Evolutionary conservation across 495 filamentous ascomycete species (phyloP).

Genomic region (Glonium stellatum): DNA sequence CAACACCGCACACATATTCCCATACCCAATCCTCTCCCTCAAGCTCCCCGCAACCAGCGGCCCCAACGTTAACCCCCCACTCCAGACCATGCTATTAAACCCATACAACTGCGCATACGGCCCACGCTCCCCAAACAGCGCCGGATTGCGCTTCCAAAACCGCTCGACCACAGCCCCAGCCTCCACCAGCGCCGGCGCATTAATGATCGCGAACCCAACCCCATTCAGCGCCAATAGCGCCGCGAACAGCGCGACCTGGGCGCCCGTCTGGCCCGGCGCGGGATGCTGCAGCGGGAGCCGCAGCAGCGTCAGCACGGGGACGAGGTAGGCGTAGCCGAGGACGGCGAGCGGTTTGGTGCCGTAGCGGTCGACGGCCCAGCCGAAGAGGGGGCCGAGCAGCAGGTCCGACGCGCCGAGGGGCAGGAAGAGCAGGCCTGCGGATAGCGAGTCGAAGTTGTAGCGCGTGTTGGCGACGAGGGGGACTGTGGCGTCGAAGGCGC

Average conservation of each 20-base stretch:
- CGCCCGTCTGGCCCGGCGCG: background rate
- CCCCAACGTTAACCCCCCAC: conserved; percentile 45
- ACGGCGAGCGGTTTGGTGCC: conserved; percentile 47
- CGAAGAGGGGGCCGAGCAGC: conserved; percentile 45
- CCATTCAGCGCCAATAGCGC: conserved; percentile 45
- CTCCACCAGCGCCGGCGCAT: conserved; percentile 38
- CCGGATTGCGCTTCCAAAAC: conserved; percentile 39
- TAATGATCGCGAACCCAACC: conserved; percentile 44
- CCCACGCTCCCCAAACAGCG: conserved; percentile 41
- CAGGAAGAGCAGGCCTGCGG: conserved; percentile 54
- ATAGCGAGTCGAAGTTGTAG: conserved; percentile 50
- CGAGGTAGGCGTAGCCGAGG: conserved; percentile 43
- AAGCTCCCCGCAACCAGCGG: conserved; percentile 44
- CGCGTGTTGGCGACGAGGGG: conserved; percentile 46
- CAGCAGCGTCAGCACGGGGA: conserved; percentile 46
- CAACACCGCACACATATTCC: conserved; percentile 51
- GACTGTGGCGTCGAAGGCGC: conserved; percentile 50
- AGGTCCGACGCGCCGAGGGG: conserved; percentile 47
- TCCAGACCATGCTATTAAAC: conserved; percentile 49
- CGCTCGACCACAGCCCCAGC: conserved; percentile 34
- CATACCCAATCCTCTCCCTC: conserved; percentile 48
- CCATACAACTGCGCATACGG: conserved; percentile 55
- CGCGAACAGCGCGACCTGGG: conserved; percentile 40
- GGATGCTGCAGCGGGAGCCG: conserved; percentile 41
- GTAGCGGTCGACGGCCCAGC: conserved; percentile 45